Percentiles rank a stretch among this genome's conserved stretches.
phyloP scores from a whole-genome alignment of 106 monocot genomes.

The Dendrobium huoshanense region DNA sequence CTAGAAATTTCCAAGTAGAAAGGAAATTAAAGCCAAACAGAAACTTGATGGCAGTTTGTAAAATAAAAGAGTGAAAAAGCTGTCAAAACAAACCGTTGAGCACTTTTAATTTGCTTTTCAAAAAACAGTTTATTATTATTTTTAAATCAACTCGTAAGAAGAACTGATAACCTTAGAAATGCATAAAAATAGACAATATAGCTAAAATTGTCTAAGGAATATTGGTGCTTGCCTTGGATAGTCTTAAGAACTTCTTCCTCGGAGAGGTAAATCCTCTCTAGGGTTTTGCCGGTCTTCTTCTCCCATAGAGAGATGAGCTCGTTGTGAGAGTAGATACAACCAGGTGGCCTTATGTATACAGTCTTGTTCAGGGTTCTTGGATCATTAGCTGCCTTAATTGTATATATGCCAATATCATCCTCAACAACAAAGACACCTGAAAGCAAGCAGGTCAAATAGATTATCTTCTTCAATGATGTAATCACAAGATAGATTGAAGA shows the following conservation, averaged over 20 bases:
- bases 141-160: no score
- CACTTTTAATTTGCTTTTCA: no score
- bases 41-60: no score
- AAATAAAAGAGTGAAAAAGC: no score
- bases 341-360: constrained; percentile 42
- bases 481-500: neutral
- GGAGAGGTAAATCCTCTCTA: constrained; percentile 44
- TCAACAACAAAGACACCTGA: constrained; percentile 46
- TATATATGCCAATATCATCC: constrained; percentile 51
- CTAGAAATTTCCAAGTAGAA: no score
- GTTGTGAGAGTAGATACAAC: constrained; percentile 46
- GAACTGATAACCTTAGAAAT: no score
- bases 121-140: neutral
- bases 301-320: constrained; percentile 69
- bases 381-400: constrained; percentile 58
- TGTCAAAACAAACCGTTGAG: no score
- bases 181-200: no score
- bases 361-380: constrained; percentile 73
- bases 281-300: constrained; percentile 55
- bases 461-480: no score
- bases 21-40: no score
- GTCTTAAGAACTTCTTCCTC: constrained; percentile 50
- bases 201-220: neutral
- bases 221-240: constrained; percentile 25
- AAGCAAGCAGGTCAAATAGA: neutral